Evolutionary conservation across 495 filamentous ascomycete species (phyloP).

Genomic region (Collariella sp.): DNA sequence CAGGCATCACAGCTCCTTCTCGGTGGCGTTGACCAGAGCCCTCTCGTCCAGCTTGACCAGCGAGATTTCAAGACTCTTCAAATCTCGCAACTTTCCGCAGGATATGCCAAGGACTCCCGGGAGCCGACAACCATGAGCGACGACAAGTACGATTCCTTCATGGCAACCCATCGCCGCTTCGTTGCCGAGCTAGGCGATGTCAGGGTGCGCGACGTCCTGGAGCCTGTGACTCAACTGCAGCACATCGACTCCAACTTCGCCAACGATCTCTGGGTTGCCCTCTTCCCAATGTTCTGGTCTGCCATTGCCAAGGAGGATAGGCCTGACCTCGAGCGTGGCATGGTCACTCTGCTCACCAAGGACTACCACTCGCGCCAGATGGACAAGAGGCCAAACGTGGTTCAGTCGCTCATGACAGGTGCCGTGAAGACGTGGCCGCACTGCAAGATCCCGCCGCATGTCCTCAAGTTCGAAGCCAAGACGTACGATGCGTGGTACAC

Average conservation of each 20-base stretch:
- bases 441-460: conserved; percentile 88
- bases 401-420: conserved; percentile 81
- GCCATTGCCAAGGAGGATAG: conserved; percentile 79
- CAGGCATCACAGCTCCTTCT: conserved; percentile 89
- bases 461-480: conserved; percentile 84
- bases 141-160: conserved; percentile 69
- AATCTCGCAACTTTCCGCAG: conserved; percentile 57
- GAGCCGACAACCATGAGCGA: conserved; percentile 68
- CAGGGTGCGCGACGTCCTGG: conserved; percentile 74
- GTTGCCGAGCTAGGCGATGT: conserved; percentile 72
- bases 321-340: conserved; percentile 79
- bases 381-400: conserved; percentile 88
- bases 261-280: conserved; percentile 77
- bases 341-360: conserved; percentile 78
- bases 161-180: conserved; percentile 72
- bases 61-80: conserved; percentile 77
- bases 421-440: conserved; percentile 70
- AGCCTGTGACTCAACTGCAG: conserved; percentile 89
- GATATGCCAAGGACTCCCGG: conserved; percentile 62
- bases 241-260: conserved; percentile 74
- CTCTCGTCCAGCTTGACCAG: conserved; percentile 59
- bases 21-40: conserved; percentile 80
- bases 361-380: conserved; percentile 92
- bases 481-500: conserved; percentile 97
- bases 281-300: conserved; percentile 93